Evolutionary conservation across 2,329 filamentous ascomycete species (phyloP).

Genomic region (Cercospora sesami): DNA sequence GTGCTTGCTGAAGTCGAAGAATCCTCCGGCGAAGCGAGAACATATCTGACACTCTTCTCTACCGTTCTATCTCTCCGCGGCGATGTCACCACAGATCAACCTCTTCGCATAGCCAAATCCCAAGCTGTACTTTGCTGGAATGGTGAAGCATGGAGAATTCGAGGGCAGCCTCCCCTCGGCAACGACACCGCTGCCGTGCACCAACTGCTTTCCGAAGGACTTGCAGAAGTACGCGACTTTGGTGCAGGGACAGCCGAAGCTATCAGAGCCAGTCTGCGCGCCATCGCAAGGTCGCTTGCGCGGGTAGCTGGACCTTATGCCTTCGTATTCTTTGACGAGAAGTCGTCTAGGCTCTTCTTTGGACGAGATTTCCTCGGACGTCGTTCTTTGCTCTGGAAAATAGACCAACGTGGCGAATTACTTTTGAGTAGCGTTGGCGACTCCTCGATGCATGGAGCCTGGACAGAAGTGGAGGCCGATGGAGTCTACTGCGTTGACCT

Average conservation of each 20-base stretch:
- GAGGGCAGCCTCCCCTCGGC: conserved; percentile 57
- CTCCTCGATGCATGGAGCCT: conserved; percentile 51
- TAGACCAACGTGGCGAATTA: conserved; percentile 55
- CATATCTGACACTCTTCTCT: conserved; percentile 65
- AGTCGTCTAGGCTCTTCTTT: conserved; percentile 67
- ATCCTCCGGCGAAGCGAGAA: background rate
- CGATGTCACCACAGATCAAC: conserved; percentile 68
- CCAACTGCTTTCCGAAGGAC: conserved; percentile 48
- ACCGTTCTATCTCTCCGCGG: conserved; percentile 92
- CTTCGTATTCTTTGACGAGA: conserved; percentile 76
- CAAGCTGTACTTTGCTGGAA: conserved; percentile 89
- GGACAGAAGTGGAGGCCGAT: conserved; percentile 81
- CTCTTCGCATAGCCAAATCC: conserved; percentile 59
- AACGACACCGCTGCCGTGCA: conserved; percentile 80
- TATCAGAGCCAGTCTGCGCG: background rate
- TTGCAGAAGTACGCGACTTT: background rate
- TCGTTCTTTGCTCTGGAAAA: conserved; percentile 68
- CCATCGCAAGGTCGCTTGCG: conserved; percentile 23
- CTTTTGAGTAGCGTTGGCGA: conserved; percentile 72
- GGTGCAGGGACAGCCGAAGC: background rate
- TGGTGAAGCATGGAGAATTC: conserved; percentile 86
- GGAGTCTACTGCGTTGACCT: conserved; percentile 68
- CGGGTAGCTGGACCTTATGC: conserved; percentile 71
- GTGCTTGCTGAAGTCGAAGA: conserved; percentile 6
- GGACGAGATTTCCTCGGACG: conserved; percentile 85